phyloP scores from a whole-genome alignment of 2,329 filamentous ascomycete species.

The Tolypocladium nubicola region DNA sequence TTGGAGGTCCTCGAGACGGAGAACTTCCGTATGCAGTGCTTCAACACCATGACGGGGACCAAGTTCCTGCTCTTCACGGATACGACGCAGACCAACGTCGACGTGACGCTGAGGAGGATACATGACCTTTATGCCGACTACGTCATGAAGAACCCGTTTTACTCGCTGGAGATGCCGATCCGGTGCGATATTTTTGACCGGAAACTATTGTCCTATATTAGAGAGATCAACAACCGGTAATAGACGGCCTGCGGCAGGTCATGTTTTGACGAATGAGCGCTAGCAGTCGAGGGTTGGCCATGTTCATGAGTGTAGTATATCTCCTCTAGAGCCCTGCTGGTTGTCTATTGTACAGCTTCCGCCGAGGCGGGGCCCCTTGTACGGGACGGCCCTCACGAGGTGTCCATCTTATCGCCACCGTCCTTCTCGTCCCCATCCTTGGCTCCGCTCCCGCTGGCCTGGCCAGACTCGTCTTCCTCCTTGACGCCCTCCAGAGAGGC shows the following conservation, averaged over 20 bases:
- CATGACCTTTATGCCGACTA: constrained; percentile 96
- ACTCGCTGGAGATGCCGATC: constrained; percentile 95
- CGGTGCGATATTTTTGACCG: constrained; percentile 92
- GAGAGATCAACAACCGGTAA: constrained; percentile 54
- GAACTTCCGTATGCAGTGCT: constrained; percentile 92
- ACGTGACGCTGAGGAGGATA: constrained; percentile 70
- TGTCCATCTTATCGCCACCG: constrained; percentile 78
- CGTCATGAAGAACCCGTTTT: constrained; percentile 99
- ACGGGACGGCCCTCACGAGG: constrained; percentile 35
- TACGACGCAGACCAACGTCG: constrained; percentile 74
- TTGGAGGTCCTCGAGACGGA: constrained; percentile 90
- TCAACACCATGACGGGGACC: constrained; percentile 84
- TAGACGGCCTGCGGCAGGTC: neutral
- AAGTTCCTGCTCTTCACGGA: constrained; percentile 97
- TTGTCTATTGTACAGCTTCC: constrained; percentile 22
- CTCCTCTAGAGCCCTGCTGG: neutral
- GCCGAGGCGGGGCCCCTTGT: neutral
- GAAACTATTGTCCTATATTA: constrained; percentile 70
- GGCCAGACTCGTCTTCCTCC: constrained; percentile 60
- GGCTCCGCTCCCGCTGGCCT: constrained; percentile 33
- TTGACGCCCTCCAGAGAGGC: constrained; percentile 71
- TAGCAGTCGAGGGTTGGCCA: neutral
- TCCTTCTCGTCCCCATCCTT: constrained; percentile 34
- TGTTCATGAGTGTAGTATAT: neutral
- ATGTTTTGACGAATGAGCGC: neutral